phyloP scores from a whole-genome alignment of 2,329 filamentous ascomycete genomes.

The Penicillium sumatraense region DNA sequence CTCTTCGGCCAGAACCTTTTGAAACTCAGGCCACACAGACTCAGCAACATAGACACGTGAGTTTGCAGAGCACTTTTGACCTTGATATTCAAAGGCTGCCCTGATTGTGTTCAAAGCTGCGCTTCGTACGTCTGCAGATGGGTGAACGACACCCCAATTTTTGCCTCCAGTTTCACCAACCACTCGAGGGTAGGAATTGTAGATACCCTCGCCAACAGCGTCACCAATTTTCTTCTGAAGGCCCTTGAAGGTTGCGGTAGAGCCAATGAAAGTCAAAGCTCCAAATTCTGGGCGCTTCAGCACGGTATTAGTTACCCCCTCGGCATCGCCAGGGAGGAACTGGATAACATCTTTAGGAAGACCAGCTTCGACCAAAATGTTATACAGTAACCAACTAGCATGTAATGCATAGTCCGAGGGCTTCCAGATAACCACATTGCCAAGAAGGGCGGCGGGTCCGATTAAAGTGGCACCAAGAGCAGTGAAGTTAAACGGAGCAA shows the following conservation, averaged over 20 bases:
- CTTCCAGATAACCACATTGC: conserved; percentile 95
- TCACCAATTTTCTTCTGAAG: conserved; percentile 82
- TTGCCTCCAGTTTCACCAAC: conserved; percentile 89
- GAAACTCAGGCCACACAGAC: conserved; percentile 74
- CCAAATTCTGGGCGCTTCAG: conserved; percentile 78
- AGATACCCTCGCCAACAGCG: conserved; percentile 76
- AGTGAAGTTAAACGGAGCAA: conserved; percentile 94
- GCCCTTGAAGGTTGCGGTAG: conserved; percentile 83
- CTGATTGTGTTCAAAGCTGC: conserved; percentile 79
- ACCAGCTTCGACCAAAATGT: conserved; percentile 86
- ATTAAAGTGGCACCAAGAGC: conserved; percentile 85
- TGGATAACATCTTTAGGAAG: conserved; percentile 86
- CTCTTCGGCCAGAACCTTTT: conserved; percentile 66
- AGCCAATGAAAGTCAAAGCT: conserved; percentile 87
- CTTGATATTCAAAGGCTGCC: conserved; percentile 85
- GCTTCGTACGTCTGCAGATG: conserved; percentile 73
- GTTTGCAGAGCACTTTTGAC: conserved; percentile 85
- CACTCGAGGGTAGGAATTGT: conserved; percentile 79
- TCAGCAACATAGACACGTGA: conserved; percentile 76
- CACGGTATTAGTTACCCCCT: conserved; percentile 75
- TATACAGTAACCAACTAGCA: conserved; percentile 83
- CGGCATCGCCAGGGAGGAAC: conserved; percentile 84
- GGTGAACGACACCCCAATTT: conserved; percentile 84
- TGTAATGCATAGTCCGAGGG: conserved; percentile 81
- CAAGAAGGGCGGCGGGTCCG: conserved; percentile 79